phyloP scores from a whole-genome alignment of 345 rosid species.

The Populus simonii region DNA sequence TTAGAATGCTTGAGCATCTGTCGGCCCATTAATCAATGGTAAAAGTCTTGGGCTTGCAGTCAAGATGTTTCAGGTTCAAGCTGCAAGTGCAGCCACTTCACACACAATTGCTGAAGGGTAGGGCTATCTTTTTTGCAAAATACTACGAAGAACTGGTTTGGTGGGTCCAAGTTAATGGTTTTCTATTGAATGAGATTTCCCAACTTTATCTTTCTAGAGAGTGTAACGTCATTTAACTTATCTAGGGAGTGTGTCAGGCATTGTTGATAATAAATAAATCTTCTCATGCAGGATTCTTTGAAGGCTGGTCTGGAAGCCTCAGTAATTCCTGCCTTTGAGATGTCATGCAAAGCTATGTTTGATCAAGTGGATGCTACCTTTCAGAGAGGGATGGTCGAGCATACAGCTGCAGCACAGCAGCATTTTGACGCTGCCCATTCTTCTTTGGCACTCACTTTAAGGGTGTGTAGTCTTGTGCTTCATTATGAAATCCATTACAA shows the following conservation, averaged over 20 bases:
- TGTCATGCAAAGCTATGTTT: constrained; percentile 84
- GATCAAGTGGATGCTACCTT: constrained; percentile 82
- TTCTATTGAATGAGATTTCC: neutral
- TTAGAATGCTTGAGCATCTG: neutral
- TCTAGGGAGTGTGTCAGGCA: neutral
- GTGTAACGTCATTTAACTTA: neutral
- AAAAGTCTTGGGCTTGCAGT: neutral
- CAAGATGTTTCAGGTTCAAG: neutral
- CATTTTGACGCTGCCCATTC: constrained; percentile 67
- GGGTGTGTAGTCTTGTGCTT: constrained; percentile 42
- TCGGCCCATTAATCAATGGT: neutral
- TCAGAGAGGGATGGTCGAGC: constrained; percentile 74
- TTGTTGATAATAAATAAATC: constrained; percentile 7
- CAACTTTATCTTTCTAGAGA: neutral
- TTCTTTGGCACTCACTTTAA: constrained; percentile 61
- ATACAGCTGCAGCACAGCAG: constrained; percentile 69
- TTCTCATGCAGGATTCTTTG: constrained; percentile 57
- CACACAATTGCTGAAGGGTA: neutral
- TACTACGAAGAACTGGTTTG: neutral
- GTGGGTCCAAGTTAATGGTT: neutral
- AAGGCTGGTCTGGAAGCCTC: constrained; percentile 69
- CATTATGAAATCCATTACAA: neutral
- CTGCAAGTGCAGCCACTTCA: neutral
- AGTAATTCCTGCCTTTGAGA: constrained; percentile 85
- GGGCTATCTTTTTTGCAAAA: neutral